phyloP scores from a whole-genome alignment of 1,139 yeast genomes.

The Maudiozyma humilis region DNA sequence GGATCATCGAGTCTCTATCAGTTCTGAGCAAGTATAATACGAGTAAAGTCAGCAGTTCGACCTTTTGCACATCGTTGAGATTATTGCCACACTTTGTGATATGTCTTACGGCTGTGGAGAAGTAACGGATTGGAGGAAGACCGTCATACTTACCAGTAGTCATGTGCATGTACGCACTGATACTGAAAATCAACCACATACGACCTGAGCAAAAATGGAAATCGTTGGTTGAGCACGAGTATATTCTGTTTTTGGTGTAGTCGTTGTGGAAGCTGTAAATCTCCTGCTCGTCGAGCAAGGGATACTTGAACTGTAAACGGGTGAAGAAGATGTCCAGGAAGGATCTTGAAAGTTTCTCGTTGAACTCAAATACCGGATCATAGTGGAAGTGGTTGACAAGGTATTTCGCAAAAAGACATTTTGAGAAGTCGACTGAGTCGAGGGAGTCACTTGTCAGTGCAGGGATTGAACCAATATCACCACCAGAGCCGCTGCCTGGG shows the following conservation, averaged over 20 bases:
- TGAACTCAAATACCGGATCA: conserved; percentile 43
- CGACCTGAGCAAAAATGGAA: conserved; percentile 45
- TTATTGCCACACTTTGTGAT: conserved; percentile 38
- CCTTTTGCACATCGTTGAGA: conserved; percentile 37
- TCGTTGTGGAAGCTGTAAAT: conserved; percentile 40
- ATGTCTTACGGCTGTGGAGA: conserved; percentile 49
- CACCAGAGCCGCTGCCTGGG: neutral
- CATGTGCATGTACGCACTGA: conserved; percentile 42
- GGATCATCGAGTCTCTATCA: conserved; percentile 46
- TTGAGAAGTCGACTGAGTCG: conserved; percentile 34
- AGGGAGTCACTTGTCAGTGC: conserved; percentile 27
- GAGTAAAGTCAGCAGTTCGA: conserved; percentile 43
- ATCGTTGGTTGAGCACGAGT: conserved; percentile 31
- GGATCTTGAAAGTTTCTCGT: conserved; percentile 38
- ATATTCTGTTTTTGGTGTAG: conserved; percentile 33
- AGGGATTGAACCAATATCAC: neutral
- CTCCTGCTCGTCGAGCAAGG: conserved; percentile 41
- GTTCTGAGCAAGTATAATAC: conserved; percentile 48
- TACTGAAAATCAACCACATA: conserved; percentile 43
- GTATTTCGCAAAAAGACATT: conserved; percentile 37
- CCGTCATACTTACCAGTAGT: conserved; percentile 45
- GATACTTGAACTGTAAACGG: conserved; percentile 45
- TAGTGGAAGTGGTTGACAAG: conserved; percentile 35
- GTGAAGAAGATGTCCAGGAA: conserved; percentile 43
- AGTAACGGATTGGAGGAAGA: conserved; percentile 42